A percentile compares a stretch with the other conserved stretches of the same genome.
These are phyloP conservation scores for Ceratobasidium sp. DNA, from an alignment of 1,284 basidiomycete genomes.

Conservation along the genomic window DNA sequence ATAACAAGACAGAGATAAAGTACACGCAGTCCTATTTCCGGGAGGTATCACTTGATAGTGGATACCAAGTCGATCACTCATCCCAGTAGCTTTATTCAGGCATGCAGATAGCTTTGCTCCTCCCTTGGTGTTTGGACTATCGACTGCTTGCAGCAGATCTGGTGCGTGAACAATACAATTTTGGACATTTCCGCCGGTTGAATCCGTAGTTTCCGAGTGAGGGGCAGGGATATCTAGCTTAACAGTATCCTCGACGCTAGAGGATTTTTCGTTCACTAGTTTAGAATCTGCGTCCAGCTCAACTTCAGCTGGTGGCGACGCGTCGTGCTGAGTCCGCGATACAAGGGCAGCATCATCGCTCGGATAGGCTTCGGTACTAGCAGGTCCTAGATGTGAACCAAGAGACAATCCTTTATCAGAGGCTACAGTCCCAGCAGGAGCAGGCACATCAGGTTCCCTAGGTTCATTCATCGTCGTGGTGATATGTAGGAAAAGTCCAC, in stretches of 20 bases:
- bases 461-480: too few relatives aligned
- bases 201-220: background rate
- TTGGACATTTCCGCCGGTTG: background rate
- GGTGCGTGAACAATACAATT: constrained; percentile 24
- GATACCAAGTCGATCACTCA: constrained; percentile 33
- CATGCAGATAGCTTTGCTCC: constrained; percentile 11
- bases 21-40: constrained; percentile 27
- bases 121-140: background rate
- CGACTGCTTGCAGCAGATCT: constrained; percentile 16
- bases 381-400: too few relatives aligned
- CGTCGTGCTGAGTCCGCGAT: background rate
- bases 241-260: background rate
- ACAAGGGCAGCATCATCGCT: too few relatives aligned
- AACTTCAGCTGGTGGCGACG: background rate
- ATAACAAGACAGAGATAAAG: background rate
- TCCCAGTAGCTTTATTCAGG: constrained; percentile 30
- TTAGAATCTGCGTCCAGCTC: too few relatives aligned
- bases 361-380: too few relatives aligned
- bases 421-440: too few relatives aligned
- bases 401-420: too few relatives aligned
- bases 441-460: too few relatives aligned
- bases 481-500: too few relatives aligned
- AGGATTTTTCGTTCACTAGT: background rate
- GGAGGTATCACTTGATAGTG: constrained; percentile 37
- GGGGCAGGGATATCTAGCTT: background rate